These are phyloP conservation scores for Trametes cinnabarina DNA, from an alignment of 768 basidiomycete genomes.

Conservation along the genomic window DNA sequence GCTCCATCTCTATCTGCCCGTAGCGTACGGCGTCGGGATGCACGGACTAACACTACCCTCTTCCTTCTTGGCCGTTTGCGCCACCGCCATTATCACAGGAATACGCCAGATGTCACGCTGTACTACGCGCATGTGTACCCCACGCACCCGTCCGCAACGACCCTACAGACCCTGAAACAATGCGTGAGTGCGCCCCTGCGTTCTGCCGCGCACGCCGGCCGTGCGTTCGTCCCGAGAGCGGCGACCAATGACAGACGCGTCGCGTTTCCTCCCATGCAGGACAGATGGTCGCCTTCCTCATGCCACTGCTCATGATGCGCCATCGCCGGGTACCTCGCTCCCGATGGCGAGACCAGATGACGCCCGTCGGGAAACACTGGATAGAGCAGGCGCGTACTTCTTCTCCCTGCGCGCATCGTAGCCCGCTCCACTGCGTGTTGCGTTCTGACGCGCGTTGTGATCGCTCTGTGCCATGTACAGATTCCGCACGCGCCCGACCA, in stretches of 20 bases:
- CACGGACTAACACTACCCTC: no score
- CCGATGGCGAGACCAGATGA: slow-evolving; percentile 68
- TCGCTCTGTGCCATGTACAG: not conserved
- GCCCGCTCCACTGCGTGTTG: slow-evolving; percentile 7
- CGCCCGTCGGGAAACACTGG: slow-evolving; percentile 70
- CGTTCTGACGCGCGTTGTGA: not conserved
- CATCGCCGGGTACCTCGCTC: slow-evolving; percentile 75
- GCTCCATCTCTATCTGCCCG: no score
- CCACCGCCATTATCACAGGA: slow-evolving; percentile 49
- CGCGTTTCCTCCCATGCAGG: slow-evolving; percentile 40
- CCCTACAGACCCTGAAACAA: slow-evolving; percentile 58
- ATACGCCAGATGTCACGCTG: slow-evolving; percentile 64
- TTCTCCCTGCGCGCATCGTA: not conserved
- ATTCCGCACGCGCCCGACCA: slow-evolving; percentile 45
- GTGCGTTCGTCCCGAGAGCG: not conserved
- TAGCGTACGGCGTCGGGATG: no score
- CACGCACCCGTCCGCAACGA: slow-evolving; percentile 54
- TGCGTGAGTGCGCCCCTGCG: slow-evolving; percentile 52
- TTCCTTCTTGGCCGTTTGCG: not conserved
- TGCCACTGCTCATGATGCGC: slow-evolving; percentile 83
- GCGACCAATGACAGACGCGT: slow-evolving; percentile 14
- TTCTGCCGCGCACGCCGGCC: not conserved
- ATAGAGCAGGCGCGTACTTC: slow-evolving; percentile 65
- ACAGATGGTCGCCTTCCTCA: slow-evolving; percentile 66
- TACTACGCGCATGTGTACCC: slow-evolving; percentile 59